phyloP scores from a whole-genome alignment of 257 asterid genomes.

The Mentha longifolia region DNA sequence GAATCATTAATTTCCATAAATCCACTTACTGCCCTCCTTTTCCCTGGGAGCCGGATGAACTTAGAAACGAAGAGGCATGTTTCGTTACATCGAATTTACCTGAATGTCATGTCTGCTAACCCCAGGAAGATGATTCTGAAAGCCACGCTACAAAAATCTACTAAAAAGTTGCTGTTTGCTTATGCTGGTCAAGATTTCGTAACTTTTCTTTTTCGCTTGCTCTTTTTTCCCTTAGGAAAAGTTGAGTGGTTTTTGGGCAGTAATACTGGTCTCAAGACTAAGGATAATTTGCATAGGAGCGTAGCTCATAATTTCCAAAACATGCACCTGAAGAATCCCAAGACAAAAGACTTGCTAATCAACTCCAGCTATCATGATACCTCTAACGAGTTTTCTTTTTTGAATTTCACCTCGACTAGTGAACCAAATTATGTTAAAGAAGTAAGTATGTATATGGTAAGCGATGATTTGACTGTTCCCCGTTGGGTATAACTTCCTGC shows the following conservation, averaged over 20 bases:
- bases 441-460: background rate
- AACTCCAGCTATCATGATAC: too few relatives aligned
- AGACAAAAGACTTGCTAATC: background rate
- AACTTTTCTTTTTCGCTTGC: slow-evolving; percentile 16
- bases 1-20: background rate
- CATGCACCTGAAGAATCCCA: background rate
- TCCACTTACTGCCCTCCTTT: slow-evolving; percentile 12
- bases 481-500: background rate
- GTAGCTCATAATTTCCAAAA: background rate
- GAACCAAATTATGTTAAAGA: too few relatives aligned
- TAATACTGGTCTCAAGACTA: background rate
- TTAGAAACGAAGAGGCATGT: background rate
- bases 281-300: slow-evolving; percentile 16
- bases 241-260: background rate
- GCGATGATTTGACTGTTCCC: background rate
- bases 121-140: slow-evolving; percentile 4
- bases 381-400: too few relatives aligned
- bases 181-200: slow-evolving; percentile 7
- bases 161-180: slow-evolving; percentile 20
- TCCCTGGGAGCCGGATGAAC: background rate
- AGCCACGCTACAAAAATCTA: slow-evolving; percentile 16
- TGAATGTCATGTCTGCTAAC: background rate
- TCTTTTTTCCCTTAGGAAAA: slow-evolving; percentile 11
- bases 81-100: background rate
- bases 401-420: background rate